Percentiles rank a stretch among this genome's conserved stretches.
These are phyloP conservation scores for Trichophyton equinum DNA, from an alignment of 2,329 filamentous ascomycete genomes.

Conservation along the genomic window DNA sequence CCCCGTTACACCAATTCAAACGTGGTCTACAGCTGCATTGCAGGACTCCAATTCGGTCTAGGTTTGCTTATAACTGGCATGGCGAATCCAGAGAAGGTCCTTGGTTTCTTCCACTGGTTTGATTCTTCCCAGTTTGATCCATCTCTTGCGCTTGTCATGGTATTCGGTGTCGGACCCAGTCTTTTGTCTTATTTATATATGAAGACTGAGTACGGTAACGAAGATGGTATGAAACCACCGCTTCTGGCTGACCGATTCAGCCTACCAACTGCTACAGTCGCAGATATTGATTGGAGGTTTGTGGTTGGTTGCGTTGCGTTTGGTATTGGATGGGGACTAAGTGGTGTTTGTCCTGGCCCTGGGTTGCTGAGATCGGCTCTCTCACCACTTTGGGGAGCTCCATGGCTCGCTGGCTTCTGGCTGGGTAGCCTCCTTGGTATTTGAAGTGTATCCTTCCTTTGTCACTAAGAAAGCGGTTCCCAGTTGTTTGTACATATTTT, in stretches of 20 bases:
- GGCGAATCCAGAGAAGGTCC: conserved; percentile 39
- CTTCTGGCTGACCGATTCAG: conserved; percentile 32
- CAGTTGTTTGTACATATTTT: not conserved
- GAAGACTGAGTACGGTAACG: conserved; percentile 18
- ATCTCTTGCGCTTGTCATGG: conserved; percentile 37
- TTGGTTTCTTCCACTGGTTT: conserved; percentile 38
- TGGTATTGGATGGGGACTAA: conserved; percentile 41
- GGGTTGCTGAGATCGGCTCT: conserved; percentile 35
- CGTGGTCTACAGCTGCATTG: conserved; percentile 31
- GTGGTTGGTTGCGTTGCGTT: conserved; percentile 37
- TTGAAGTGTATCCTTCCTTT: conserved; percentile 10
- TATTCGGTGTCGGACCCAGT: conserved; percentile 40
- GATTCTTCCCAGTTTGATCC: conserved; percentile 38
- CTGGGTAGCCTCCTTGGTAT: conserved; percentile 27
- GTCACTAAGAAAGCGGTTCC: not conserved
- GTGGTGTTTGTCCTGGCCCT: conserved; percentile 42
- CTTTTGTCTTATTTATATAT: conserved; percentile 24
- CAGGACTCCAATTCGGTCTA: conserved; percentile 40
- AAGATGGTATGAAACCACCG: conserved; percentile 26
- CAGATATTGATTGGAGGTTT: conserved; percentile 39
- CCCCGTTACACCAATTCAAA: conserved; percentile 22
- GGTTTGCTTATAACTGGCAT: conserved; percentile 42
- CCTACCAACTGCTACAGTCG: conserved; percentile 34
- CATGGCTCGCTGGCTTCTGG: conserved; percentile 38
- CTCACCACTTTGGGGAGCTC: conserved; percentile 37